Conservation (phyloP, 352 stramenopile species). For the Sclerospora graminicola region DNA sequence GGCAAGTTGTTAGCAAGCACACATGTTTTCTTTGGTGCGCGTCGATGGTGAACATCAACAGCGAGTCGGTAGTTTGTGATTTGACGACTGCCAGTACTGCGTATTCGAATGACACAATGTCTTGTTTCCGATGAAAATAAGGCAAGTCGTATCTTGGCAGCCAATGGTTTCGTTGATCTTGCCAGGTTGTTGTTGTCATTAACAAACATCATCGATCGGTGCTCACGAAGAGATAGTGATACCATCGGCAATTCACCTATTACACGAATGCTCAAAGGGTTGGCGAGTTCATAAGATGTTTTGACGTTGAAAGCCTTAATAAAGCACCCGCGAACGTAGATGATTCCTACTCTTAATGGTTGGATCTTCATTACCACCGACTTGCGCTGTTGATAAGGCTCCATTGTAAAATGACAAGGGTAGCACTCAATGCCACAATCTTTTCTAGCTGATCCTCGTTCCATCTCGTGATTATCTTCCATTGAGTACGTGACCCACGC, state of each 20-base stretch:
- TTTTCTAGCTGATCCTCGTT: neutral
- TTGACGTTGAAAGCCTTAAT: conserved; percentile 51
- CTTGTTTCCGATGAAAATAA: conserved; percentile 69
- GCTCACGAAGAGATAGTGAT: conserved; percentile 36
- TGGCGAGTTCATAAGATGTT: conserved; percentile 33
- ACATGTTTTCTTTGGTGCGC: conserved; percentile 19
- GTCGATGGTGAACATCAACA: conserved; percentile 22
- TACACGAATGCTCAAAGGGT: conserved; percentile 25
- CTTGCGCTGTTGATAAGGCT: conserved; percentile 43
- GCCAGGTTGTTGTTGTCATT: neutral
- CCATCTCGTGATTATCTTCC: neutral
- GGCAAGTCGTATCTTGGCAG: conserved; percentile 25
- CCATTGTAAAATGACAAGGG: conserved; percentile 33
- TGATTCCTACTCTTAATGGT: conserved; percentile 29
- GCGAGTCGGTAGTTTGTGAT: conserved; percentile 36
- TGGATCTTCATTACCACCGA: conserved; percentile 36
- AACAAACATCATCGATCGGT: conserved; percentile 19
- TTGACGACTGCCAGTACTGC: conserved; percentile 29
- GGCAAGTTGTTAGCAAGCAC: conserved; percentile 40
- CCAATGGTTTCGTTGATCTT: neutral
- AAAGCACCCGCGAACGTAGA: conserved; percentile 45
- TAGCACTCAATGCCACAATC: conserved; percentile 41
- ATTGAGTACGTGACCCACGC: conserved; percentile 31
- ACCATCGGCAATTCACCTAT: conserved; percentile 36
- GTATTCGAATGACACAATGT: conserved; percentile 37